Percentiles rank a stretch among this genome's conserved stretches.
Conservation (phyloP, 192 early-diverging fungal species). For the Mortierella antarctica region DNA sequence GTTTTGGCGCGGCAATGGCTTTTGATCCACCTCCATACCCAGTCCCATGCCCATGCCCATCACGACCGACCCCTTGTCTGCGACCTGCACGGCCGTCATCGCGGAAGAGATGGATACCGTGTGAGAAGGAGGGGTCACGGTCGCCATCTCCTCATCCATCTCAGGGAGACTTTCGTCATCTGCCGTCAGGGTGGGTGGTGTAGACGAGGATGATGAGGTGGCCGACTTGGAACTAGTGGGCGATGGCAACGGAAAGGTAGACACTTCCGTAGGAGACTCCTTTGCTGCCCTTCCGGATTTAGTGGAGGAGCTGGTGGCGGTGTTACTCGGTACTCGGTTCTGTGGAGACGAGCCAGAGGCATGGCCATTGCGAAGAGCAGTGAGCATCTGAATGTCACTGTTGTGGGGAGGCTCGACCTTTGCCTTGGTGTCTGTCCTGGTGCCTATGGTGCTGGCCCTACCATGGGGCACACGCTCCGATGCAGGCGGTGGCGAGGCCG, state of each 20-base stretch:
- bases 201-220: constrained; percentile 4
- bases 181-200: constrained; percentile 14
- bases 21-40: constrained; percentile 17
- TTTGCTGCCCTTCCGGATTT: background rate
- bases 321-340: too few species aligned
- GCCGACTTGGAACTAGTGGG: constrained; percentile 11
- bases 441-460: background rate
- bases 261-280: background rate
- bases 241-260: background rate
- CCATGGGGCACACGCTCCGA: background rate
- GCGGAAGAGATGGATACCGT: constrained; percentile 1
- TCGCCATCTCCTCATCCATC: background rate
- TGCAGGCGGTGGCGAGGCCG: constrained; percentile 32
- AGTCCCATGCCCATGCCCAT: constrained; percentile 7
- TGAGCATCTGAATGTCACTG: constrained; percentile 24
- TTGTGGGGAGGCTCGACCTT: constrained; percentile 1
- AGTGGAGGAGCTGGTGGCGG: background rate
- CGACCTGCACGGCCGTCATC: background rate
- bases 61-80: background rate
- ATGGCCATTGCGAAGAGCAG: constrained; percentile 14
- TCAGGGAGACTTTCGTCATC: constrained; percentile 22
- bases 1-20: background rate
- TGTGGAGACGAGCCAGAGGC: too few species aligned
- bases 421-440: background rate
- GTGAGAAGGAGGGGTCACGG: constrained; percentile 10